Conservation (phyloP, 1,284 basidiomycete genomes). For the Cutaneotrichosporon cavernicola region DNA sequence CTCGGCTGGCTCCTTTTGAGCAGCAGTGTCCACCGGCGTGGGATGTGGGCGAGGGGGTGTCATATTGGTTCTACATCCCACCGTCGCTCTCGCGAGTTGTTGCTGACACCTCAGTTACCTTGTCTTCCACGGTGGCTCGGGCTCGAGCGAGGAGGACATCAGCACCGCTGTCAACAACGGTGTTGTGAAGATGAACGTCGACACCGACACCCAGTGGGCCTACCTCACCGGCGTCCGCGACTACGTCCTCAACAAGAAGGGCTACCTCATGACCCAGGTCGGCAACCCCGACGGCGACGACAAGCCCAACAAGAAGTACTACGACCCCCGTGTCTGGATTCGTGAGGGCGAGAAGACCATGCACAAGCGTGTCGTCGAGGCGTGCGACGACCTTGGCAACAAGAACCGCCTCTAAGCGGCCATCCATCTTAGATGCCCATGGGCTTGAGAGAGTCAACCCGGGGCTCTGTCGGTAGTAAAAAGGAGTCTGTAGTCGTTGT, state of each 20-base stretch:
- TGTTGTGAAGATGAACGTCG: slow-evolving; percentile 97
- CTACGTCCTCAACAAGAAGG: slow-evolving; percentile 79
- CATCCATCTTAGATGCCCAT: background rate
- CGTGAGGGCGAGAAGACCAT: slow-evolving; percentile 98
- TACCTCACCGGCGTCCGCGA: slow-evolving; percentile 89
- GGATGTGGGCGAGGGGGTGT: slow-evolving; percentile 51
- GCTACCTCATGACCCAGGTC: slow-evolving; percentile 80
- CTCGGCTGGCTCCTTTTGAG: slow-evolving; percentile 39
- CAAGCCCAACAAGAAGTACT: slow-evolving; percentile 96
- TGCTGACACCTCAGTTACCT: slow-evolving; percentile 68
- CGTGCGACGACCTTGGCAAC: slow-evolving; percentile 86
- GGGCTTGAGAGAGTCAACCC: background rate
- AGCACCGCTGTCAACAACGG: slow-evolving; percentile 85
- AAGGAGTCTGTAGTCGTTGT: slow-evolving; percentile 12
- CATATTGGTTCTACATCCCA: slow-evolving; percentile 46
- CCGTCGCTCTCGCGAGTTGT: slow-evolving; percentile 1
- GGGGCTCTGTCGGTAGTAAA: background rate
- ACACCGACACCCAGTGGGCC: slow-evolving; percentile 68
- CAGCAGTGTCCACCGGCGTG: slow-evolving; percentile 27
- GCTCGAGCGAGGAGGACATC: slow-evolving; percentile 96
- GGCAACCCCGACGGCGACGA: slow-evolving; percentile 91
- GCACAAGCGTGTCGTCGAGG: slow-evolving; percentile 79
- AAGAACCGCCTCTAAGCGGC: slow-evolving; percentile 52
- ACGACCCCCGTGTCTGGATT: slow-evolving; percentile 96
- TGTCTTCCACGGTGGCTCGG: slow-evolving; percentile 99